Percentiles rank a stretch among this genome's conserved stretches.
phyloP scores from a whole-genome alignment of 176 grass and related monocot species.

The Rhynchospora pubera region DNA sequence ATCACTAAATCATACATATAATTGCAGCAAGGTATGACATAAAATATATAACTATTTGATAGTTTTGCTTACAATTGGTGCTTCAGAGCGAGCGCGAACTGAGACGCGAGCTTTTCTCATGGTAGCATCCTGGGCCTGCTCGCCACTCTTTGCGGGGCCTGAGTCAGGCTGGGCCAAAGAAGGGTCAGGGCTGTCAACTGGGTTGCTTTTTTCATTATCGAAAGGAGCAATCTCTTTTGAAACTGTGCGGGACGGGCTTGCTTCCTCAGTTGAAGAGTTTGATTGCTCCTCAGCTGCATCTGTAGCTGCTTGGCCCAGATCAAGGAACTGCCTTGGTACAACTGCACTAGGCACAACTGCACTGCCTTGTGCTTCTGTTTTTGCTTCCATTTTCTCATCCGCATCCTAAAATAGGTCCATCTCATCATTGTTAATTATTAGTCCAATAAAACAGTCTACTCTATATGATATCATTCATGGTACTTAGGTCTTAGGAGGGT shows the following conservation, averaged over 20 bases:
- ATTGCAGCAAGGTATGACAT: background rate
- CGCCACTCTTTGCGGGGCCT: constrained; percentile 30
- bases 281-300: constrained; percentile 34
- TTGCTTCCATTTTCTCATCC: background rate
- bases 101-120: constrained; percentile 94
- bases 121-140: constrained; percentile 53
- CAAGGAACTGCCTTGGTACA: constrained; percentile 55
- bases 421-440: constrained; percentile 6
- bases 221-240: constrained; percentile 35
- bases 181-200: constrained; percentile 23
- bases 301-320: constrained; percentile 4
- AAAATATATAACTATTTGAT: background rate
- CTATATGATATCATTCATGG: background rate
- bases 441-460: background rate
- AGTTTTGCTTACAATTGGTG: constrained; percentile 51
- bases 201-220: background rate
- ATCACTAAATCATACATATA: too few species aligned
- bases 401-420: background rate
- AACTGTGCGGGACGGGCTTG: constrained; percentile 39
- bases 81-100: constrained; percentile 88
- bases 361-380: constrained; percentile 1
- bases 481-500: too few species aligned
- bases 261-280: constrained; percentile 70
- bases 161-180: constrained; percentile 25
- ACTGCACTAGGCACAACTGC: constrained; percentile 32